phyloP scores from a whole-genome alignment of 1,284 basidiomycete species.

The Heterobasidion irregulare region DNA sequence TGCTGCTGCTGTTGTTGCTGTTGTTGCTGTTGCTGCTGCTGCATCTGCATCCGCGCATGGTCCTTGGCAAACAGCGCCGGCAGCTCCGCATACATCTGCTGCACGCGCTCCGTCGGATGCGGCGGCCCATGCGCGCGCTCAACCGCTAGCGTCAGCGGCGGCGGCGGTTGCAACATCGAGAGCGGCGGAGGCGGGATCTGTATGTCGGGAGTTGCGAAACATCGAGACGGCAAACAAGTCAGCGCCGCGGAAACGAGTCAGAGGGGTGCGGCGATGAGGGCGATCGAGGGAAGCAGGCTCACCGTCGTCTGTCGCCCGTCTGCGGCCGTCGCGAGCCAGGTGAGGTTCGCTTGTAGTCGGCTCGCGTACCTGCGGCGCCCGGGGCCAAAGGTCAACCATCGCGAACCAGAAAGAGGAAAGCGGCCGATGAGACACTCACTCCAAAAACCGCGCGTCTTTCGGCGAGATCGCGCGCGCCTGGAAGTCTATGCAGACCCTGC shows the following conservation, averaged over 20 bases:
- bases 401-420: slow-evolving; percentile 1
- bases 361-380: slow-evolving; percentile 35
- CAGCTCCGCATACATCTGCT: slow-evolving; percentile 53
- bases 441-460: slow-evolving; percentile 42
- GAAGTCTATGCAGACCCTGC: slow-evolving; percentile 47
- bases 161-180: slow-evolving; percentile 50
- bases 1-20: neutral
- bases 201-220: neutral
- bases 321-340: slow-evolving; percentile 56
- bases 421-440: slow-evolving; percentile 33
- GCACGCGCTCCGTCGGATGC: slow-evolving; percentile 38
- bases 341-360: slow-evolving; percentile 57
- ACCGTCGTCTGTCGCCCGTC: slow-evolving; percentile 42
- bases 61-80: slow-evolving; percentile 56
- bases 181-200: slow-evolving; percentile 24
- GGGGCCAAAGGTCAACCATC: slow-evolving; percentile 10
- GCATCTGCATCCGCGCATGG: slow-evolving; percentile 28
- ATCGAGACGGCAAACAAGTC: too few relatives aligned
- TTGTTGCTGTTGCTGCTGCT: slow-evolving; percentile 9
- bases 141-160: slow-evolving; percentile 32
- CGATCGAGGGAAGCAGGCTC: slow-evolving; percentile 1
- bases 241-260: too few relatives aligned
- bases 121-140: slow-evolving; percentile 16
- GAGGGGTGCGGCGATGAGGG: too few relatives aligned
- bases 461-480: slow-evolving; percentile 41